Conservation (phyloP, 352 stramenopile species). For the Pythium rhizo-oryzae region DNA sequence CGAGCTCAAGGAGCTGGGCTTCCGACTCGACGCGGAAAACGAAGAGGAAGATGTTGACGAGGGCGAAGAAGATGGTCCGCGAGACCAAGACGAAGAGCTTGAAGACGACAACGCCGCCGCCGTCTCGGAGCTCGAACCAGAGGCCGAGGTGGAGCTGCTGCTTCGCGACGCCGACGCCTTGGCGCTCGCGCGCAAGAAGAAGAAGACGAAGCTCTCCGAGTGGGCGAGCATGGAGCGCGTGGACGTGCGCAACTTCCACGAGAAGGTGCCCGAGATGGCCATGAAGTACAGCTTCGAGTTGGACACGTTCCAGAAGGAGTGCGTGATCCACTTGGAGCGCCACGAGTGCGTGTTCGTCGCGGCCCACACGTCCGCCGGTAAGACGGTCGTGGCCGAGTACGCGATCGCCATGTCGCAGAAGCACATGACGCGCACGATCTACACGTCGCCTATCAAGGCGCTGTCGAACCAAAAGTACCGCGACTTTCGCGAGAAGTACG, state of each 20-base stretch:
- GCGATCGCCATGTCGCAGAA: constrained; percentile 95
- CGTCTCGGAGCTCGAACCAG: constrained; percentile 35
- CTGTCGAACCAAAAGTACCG: constrained; percentile 99
- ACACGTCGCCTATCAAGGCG: constrained; percentile 99
- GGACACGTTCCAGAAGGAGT: constrained; percentile 98
- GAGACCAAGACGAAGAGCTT: constrained; percentile 8
- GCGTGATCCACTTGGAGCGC: constrained; percentile 93
- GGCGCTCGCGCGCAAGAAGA: constrained; percentile 17
- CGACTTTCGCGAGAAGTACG: constrained; percentile 95
- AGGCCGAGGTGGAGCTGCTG: constrained; percentile 57
- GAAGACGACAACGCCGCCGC: not conserved
- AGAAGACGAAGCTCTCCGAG: constrained; percentile 43
- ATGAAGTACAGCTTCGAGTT: constrained; percentile 88
- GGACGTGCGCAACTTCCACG: constrained; percentile 83
- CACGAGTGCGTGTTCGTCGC: constrained; percentile 96
- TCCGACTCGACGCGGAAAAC: constrained; percentile 48
- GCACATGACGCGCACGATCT: constrained; percentile 93
- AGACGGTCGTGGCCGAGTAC: constrained; percentile 99
- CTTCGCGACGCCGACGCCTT: constrained; percentile 30
- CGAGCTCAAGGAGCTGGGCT: constrained; percentile 59
- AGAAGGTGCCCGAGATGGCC: constrained; percentile 82
- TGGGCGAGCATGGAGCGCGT: constrained; percentile 75
- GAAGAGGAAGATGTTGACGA: constrained; percentile 14
- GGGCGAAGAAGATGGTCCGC: constrained; percentile 3
- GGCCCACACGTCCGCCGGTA: constrained; percentile 97